Evolutionary conservation across 345 rosid genomes (phyloP).

Genomic region (Lepidium africanum): DNA sequence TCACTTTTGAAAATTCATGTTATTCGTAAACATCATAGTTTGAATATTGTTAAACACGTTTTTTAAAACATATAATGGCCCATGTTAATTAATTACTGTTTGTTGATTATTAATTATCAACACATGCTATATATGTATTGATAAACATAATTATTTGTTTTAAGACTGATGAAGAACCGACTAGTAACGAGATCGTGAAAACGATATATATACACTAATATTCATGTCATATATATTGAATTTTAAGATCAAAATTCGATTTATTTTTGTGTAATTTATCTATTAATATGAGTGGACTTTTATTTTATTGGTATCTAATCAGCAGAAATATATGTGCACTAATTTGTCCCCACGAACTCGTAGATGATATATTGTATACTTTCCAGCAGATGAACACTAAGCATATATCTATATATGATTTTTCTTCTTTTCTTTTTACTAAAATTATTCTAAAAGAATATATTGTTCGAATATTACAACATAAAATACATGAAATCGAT

Average conservation of each 20-base stretch:
- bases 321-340: conserved; percentile 16
- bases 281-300: conserved; percentile 15
- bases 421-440: too few species aligned
- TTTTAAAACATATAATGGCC: background rate
- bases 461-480: too few species aligned
- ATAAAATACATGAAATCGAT: too few species aligned
- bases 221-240: background rate
- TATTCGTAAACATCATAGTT: background rate
- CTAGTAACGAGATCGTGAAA: background rate
- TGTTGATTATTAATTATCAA: conserved; percentile 1
- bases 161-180: conserved; percentile 8
- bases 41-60: conserved; percentile 23
- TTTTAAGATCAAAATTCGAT: background rate
- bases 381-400: conserved; percentile 15
- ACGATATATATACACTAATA: background rate
- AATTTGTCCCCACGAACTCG: conserved; percentile 27
- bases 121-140: conserved; percentile 6
- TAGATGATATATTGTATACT: conserved; percentile 5
- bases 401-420: background rate
- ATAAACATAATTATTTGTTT: conserved; percentile 17
- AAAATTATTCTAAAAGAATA: too few species aligned
- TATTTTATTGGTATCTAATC: conserved; percentile 29
- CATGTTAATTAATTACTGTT: background rate
- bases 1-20: too few species aligned
- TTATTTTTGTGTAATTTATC: background rate